phyloP scores from a whole-genome alignment of 176 grass and related monocot genomes.

The Stipa capillata region DNA sequence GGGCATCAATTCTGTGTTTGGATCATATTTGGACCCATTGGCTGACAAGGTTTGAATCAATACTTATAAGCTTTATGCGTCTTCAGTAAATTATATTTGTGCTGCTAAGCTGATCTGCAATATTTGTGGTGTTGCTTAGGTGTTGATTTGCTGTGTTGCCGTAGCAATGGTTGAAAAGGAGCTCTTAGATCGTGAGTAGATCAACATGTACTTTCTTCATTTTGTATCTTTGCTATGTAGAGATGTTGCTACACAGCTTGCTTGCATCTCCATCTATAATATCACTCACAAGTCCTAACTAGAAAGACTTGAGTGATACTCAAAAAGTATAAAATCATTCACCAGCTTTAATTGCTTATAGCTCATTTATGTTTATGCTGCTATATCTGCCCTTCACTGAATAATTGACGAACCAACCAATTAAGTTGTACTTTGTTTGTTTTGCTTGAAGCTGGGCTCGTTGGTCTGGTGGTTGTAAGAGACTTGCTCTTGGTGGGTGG shows the following conservation, averaged over 20 bases:
- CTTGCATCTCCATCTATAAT: neutral
- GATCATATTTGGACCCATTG: constrained; percentile 92
- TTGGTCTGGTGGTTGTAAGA: constrained; percentile 69
- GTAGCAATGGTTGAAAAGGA: constrained; percentile 81
- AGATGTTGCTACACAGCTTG: neutral
- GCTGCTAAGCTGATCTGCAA: neutral
- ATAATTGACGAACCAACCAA: constrained; percentile 7
- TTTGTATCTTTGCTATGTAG: neutral
- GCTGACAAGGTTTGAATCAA: constrained; percentile 73
- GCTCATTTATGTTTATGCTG: neutral
- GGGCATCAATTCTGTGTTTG: constrained; percentile 81
- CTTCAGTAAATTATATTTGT: neutral
- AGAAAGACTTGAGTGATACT: neutral
- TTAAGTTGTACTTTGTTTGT: neutral
- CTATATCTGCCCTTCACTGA: neutral
- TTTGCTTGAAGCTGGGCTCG: constrained; percentile 70
- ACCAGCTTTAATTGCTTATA: neutral
- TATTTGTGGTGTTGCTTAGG: constrained; percentile 40
- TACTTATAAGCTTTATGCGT: constrained; percentile 12
- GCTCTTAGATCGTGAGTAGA: constrained; percentile 71
- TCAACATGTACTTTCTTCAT: neutral
- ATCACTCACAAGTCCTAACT: neutral
- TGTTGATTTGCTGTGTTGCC: constrained; percentile 79
- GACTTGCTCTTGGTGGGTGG: constrained; percentile 78
- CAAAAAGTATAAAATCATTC: neutral